Evolutionary conservation across 2,329 filamentous ascomycete species (phyloP), one percentile per base, ranked within the genome.

Genomic region (Paecilomyces sp.): DNA sequence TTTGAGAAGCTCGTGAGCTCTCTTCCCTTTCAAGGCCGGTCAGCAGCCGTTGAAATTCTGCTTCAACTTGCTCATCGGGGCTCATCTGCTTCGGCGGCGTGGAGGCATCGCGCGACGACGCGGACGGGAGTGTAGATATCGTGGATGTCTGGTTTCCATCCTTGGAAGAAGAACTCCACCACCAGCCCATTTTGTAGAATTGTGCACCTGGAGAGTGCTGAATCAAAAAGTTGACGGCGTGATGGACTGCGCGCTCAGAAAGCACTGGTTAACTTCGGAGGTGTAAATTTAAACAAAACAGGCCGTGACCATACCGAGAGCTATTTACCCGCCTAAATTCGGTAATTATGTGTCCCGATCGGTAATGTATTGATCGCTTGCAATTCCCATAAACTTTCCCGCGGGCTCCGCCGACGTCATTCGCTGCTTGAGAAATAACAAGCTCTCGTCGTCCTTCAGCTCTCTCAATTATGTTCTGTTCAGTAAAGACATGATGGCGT

Each of bases 31-130:
- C 71, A 66, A 83, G 75, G 61, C 80, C 78, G 62, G 79, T 77
- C 58, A 85, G 74, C 57, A 86, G 76, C 60, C 78, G 74, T 62
- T 80, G 76, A 65, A 85, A 77, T 66, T 86, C 84, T 56, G 77
- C 74, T 63, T 85, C 80, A 64, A 81, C 79, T 69, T 79, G 73
- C 66, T 82, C 77, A 63, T 79, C 73, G 66, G 77, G 73, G 61
- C 75, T 70, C 66, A 74, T 66, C 58, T 65, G 62, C 54, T 70
- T 69, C 34, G 61, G 64, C 34, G 59, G 33, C 52, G 54, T 59
- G 28, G 61, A 54, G 18, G 65, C 55, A 58, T 56, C 50, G 30
- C 58, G 54, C 36, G 56, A 52, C 30, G 56, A 30, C n/a, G 56
- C 55, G 6, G 64, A 55, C 53, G 57, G 9, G 60, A 30, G 30